phyloP scores from a whole-genome alignment of 306 rosid genomes.

The Ceratonia siliqua region DNA sequence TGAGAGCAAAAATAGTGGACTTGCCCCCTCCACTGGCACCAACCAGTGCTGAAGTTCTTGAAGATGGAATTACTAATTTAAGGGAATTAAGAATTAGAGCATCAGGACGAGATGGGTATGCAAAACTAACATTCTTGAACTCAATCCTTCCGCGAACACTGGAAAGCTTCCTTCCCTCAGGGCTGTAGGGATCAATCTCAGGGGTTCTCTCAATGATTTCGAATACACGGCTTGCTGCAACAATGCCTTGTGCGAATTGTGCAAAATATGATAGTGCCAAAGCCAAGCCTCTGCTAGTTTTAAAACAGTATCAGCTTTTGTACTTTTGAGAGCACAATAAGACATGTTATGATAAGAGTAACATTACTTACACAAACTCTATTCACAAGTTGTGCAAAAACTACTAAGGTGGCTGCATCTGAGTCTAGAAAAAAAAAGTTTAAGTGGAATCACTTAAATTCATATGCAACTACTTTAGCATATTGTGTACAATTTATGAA shows the following conservation, averaged over 20 bases:
- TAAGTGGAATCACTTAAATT: too few species aligned
- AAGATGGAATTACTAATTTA: conserved; percentile 68
- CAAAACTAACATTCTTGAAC: conserved; percentile 64
- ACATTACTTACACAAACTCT: too few species aligned
- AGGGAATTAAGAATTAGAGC: conserved; percentile 61
- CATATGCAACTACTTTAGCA: too few species aligned
- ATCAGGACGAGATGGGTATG: conserved; percentile 83
- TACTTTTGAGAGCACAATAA: background rate
- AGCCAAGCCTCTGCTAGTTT: conserved; percentile 74
- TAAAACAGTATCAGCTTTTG: background rate
- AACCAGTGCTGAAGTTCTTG: conserved; percentile 77
- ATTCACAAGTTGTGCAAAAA: too few species aligned
- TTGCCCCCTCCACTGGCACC: conserved; percentile 97
- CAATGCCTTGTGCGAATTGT: conserved; percentile 93
- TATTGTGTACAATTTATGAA: too few species aligned
- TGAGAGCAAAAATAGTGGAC: conserved; percentile 87
- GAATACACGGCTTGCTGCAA: conserved; percentile 87
- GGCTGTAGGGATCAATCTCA: conserved; percentile 79
- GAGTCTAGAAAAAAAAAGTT: too few species aligned
- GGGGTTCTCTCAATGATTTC: conserved; percentile 79
- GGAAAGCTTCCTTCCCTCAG: conserved; percentile 60
- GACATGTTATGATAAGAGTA: too few species aligned
- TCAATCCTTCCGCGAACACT: conserved; percentile 72
- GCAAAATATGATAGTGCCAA: conserved; percentile 84
- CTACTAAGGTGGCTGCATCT: too few species aligned